phyloP scores from a whole-genome alignment of 2,329 filamentous ascomycete genomes.

The Chrysoporthe deuterocubensis region DNA sequence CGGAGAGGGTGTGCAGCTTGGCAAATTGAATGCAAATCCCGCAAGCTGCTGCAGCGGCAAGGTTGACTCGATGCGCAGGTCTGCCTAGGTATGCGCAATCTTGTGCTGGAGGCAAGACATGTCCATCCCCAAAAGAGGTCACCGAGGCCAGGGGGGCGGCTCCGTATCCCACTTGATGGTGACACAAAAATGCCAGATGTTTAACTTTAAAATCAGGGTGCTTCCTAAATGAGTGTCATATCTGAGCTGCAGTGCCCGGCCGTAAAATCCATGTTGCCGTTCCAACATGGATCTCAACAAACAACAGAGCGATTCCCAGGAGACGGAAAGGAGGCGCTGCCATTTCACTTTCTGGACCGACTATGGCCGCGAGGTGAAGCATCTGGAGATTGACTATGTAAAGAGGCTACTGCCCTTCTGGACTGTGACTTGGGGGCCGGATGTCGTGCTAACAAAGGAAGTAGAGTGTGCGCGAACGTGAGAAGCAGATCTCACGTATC shows the following conservation, averaged over 20 bases:
- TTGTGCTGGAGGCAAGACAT: background rate
- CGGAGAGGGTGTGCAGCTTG: background rate
- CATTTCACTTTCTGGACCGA: slow-evolving; percentile 14
- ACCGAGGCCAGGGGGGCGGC: background rate
- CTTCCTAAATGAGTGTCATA: too few relatives aligned
- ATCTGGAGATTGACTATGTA: slow-evolving; percentile 22
- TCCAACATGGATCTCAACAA: background rate
- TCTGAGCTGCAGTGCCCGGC: background rate
- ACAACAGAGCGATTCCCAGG: background rate
- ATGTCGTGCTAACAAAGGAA: background rate
- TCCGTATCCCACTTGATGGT: background rate
- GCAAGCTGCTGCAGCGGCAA: background rate
- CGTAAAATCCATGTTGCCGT: background rate
- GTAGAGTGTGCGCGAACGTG: slow-evolving; percentile 18
- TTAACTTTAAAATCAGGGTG: background rate
- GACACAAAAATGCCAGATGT: background rate
- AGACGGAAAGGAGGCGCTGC: background rate
- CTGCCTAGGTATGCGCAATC: background rate
- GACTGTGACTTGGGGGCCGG: too few relatives aligned
- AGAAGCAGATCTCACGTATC: slow-evolving; percentile 22
- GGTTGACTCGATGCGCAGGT: background rate
- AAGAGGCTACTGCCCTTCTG: background rate
- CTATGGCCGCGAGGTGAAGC: slow-evolving; percentile 16
- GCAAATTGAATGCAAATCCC: background rate
- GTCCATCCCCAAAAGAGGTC: too few relatives aligned